These are phyloP conservation scores for Phytophthora brassicae DNA, from an alignment of 352 stramenopile genomes.

Conservation along the genomic window DNA sequence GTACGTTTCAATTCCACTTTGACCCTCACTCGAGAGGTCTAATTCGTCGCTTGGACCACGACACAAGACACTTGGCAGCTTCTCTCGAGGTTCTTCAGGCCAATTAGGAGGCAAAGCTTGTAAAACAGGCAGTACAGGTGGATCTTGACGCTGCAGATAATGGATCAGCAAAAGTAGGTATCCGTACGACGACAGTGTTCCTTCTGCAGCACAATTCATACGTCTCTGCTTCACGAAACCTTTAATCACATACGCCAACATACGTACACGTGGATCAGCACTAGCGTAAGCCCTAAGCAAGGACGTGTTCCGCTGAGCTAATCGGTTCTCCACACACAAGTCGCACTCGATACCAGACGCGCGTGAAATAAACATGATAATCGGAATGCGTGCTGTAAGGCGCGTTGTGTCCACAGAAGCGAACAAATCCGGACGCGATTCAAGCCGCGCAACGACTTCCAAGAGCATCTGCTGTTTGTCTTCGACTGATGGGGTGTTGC, in stretches of 20 bases:
- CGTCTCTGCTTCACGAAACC: constrained; percentile 77
- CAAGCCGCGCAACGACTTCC: constrained; percentile 57
- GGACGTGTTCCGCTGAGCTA: constrained; percentile 97
- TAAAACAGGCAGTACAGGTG: constrained; percentile 72
- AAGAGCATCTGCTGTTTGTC: constrained; percentile 72
- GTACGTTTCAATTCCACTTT: constrained; percentile 69
- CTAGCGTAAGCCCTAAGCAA: constrained; percentile 93
- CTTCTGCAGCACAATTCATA: constrained; percentile 84
- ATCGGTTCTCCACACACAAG: constrained; percentile 94
- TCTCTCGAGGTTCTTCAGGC: constrained; percentile 36
- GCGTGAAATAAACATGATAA: constrained; percentile 96
- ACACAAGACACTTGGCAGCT: constrained; percentile 55
- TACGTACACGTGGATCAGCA: constrained; percentile 69
- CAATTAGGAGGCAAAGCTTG: constrained; percentile 65
- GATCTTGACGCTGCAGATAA: constrained; percentile 73
- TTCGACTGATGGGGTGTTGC: constrained; percentile 31
- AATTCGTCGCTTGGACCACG: constrained; percentile 50
- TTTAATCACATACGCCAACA: constrained; percentile 83
- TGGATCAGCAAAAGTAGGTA: constrained; percentile 88
- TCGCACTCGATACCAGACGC: constrained; percentile 73
- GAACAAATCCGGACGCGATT: constrained; percentile 68
- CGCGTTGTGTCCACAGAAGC: constrained; percentile 71
- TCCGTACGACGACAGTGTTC: constrained; percentile 83
- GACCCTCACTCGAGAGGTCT: constrained; percentile 29
- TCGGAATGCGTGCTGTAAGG: constrained; percentile 96